phyloP scores from a whole-genome alignment of 768 basidiomycete species.

The Russula sp. region DNA sequence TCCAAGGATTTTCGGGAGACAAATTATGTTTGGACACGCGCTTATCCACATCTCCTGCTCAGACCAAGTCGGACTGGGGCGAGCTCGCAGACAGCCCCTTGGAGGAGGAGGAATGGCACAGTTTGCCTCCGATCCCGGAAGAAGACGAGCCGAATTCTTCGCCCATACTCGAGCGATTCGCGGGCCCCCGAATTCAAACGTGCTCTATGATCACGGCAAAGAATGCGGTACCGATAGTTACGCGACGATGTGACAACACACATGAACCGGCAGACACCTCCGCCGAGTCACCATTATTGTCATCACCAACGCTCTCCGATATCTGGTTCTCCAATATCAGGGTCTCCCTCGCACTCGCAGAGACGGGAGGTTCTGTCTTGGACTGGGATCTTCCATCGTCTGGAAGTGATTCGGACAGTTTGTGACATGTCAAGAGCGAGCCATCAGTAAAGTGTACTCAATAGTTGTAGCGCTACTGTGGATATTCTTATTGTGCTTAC shows the following conservation, averaged over 20 bases:
- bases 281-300: slow-evolving; percentile 4
- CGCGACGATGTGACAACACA: background rate
- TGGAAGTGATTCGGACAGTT: slow-evolving; percentile 7
- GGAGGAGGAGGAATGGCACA: background rate
- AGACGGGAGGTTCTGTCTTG: slow-evolving; percentile 1
- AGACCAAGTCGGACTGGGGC: background rate
- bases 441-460: background rate
- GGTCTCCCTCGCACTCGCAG: slow-evolving; percentile 6
- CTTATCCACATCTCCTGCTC: background rate
- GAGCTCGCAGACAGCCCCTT: background rate
- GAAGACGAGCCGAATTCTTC: slow-evolving; percentile 5
- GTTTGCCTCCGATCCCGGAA: slow-evolving; percentile 6
- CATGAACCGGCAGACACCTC: background rate
- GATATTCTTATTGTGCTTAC: slow-evolving; percentile 9
- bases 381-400: slow-evolving; percentile 18
- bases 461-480: slow-evolving; percentile 3
- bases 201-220: background rate
- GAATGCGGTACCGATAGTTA: background rate
- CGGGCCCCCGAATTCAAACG: slow-evolving; percentile 7
- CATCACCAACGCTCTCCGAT: slow-evolving; percentile 18
- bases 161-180: background rate
- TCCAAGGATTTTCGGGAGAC: background rate
- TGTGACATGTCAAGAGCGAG: background rate
- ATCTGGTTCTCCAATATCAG: slow-evolving; percentile 15
- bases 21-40: background rate